Percentiles rank a stretch among this genome's conserved stretches.
These are phyloP conservation scores for Marasmius oreades DNA, from an alignment of 1,284 basidiomycete genomes.

Conservation along the genomic window DNA sequence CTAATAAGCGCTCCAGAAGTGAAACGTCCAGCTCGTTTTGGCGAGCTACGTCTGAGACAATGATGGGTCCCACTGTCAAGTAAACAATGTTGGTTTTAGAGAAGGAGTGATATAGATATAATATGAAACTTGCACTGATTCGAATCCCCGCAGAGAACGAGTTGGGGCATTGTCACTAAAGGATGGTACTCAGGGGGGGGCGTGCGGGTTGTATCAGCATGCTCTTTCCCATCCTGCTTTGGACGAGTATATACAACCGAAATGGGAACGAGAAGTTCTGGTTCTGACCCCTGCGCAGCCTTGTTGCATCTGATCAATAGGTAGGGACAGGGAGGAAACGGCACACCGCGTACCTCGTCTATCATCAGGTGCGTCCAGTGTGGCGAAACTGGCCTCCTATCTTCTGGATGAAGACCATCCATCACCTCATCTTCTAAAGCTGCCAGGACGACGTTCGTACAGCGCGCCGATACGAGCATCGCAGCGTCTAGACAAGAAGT, in stretches of 20 bases:
- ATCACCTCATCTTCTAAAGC: conserved; percentile 34
- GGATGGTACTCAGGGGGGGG: conserved; percentile 9
- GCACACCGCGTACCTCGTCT: conserved; percentile 33
- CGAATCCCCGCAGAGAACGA: conserved; percentile 43
- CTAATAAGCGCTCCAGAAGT: conserved; percentile 43
- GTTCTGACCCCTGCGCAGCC: conserved; percentile 47
- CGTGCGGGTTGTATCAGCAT: neutral
- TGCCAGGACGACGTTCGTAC: conserved; percentile 36
- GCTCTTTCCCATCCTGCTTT: neutral
- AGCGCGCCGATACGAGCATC: conserved; percentile 37
- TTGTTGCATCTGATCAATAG: conserved; percentile 14
- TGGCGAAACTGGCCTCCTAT: conserved; percentile 25
- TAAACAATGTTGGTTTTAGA: neutral
- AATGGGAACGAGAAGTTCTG: conserved; percentile 42
- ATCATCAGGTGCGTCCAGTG: conserved; percentile 48
- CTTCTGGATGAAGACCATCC: conserved; percentile 32
- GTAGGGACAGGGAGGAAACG: neutral
- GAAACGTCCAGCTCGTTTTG: conserved; percentile 41
- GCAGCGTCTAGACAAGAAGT: conserved; percentile 40
- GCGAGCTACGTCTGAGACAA: conserved; percentile 37
- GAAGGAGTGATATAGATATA: neutral
- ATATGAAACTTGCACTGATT: conserved; percentile 34
- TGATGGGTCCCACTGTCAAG: conserved; percentile 38
- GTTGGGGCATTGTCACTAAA: conserved; percentile 31
- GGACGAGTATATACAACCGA: conserved; percentile 33